A percentile compares a stretch with the other conserved stretches of the same genome.
Conservation (phyloP, 495 filamentous ascomycete species). For the Podospora sp. region DNA sequence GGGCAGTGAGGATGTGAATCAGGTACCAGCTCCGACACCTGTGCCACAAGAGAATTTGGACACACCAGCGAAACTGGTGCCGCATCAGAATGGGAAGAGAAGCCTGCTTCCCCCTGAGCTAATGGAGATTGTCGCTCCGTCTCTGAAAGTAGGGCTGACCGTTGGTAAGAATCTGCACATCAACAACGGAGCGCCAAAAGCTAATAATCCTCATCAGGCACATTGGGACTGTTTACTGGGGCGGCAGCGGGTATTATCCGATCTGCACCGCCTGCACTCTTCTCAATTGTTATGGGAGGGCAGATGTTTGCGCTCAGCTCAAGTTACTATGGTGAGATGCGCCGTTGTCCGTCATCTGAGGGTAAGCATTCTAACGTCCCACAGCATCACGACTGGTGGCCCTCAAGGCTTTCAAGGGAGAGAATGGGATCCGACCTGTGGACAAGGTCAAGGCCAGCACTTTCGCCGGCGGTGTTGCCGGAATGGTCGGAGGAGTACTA, state of each 20-base stretch:
- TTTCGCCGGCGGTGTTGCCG: conserved; percentile 69
- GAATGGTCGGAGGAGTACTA: conserved; percentile 65
- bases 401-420: conserved; percentile 38
- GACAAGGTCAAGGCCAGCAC: conserved; percentile 66
- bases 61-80: background rate
- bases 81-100: background rate
- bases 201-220: conserved; percentile 49
- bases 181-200: background rate
- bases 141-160: conserved; percentile 35
- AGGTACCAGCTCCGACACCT: background rate
- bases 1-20: background rate
- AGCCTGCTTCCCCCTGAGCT: conserved; percentile 42
- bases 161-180: conserved; percentile 29
- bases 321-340: conserved; percentile 69
- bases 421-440: conserved; percentile 51
- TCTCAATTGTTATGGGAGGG: conserved; percentile 69
- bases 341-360: background rate
- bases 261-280: conserved; percentile 65
- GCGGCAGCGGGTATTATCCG: conserved; percentile 67
- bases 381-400: conserved; percentile 43
- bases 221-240: conserved; percentile 71
- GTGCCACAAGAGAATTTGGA: conserved; percentile 5
- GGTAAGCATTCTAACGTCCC: conserved; percentile 12
- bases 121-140: conserved; percentile 41
- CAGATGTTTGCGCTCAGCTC: conserved; percentile 80